Percentiles rank a stretch among this genome's conserved stretches.
Conservation (phyloP, 2,329 filamentous ascomycete genomes). For the Plenodomus tracheiphilus region DNA sequence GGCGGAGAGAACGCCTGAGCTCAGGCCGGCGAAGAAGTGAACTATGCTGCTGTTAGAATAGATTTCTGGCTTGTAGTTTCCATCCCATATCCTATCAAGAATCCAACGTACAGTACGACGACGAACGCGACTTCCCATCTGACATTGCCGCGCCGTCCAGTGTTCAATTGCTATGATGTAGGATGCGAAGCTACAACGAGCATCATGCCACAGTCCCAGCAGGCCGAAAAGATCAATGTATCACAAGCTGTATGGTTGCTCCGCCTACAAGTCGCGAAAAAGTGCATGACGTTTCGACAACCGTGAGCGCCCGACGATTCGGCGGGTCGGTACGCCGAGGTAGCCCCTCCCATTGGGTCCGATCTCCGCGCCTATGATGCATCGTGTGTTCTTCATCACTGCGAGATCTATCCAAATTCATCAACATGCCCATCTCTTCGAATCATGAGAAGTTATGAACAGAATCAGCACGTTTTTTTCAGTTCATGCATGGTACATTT, state of each 20-base stretch:
- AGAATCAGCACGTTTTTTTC: too few relatives aligned
- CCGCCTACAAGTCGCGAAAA: conserved; percentile 9
- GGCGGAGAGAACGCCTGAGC: conserved; percentile 84
- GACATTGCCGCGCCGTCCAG: conserved; percentile 52
- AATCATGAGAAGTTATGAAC: too few relatives aligned
- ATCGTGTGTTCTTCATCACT: not conserved
- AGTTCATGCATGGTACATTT: too few relatives aligned
- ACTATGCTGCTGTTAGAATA: conserved; percentile 40
- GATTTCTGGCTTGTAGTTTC: too few relatives aligned
- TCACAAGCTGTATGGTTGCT: not conserved
- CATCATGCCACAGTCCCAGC: conserved; percentile 8
- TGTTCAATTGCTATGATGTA: conserved; percentile 23
- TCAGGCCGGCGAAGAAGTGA: conserved; percentile 87
- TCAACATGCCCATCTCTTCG: too few relatives aligned
- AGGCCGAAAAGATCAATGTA: not conserved
- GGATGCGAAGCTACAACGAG: conserved; percentile 7
- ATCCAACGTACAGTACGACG: conserved; percentile 51
- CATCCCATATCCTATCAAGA: not conserved
- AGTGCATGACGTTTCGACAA: conserved; percentile 21
- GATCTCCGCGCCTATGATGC: not conserved
- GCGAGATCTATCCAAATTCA: not conserved
- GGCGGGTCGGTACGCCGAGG: conserved; percentile 16
- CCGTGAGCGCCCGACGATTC: conserved; percentile 7
- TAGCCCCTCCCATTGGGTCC: not conserved
- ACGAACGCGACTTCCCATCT: conserved; percentile 54